phyloP scores from a whole-genome alignment of 2,329 filamentous ascomycete genomes.

The Didymella segeticola region DNA sequence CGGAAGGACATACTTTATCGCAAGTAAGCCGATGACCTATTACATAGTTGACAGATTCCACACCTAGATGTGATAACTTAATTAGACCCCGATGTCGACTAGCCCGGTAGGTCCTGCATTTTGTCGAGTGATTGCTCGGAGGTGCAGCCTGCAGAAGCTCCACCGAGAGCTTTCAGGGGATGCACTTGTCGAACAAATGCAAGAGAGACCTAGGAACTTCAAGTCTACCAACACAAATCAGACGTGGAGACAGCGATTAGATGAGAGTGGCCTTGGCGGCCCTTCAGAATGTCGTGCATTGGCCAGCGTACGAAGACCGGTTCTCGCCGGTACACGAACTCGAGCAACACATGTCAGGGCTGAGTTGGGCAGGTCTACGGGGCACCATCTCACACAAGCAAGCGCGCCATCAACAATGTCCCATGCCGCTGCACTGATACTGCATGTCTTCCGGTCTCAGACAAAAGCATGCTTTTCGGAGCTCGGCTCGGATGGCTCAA shows the following conservation, averaged over 20 bases:
- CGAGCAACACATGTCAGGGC: background rate
- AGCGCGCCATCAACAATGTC: background rate
- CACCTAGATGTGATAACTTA: too few relatives aligned
- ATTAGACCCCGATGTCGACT: too few relatives aligned
- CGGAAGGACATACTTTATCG: too few relatives aligned
- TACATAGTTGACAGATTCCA: too few relatives aligned
- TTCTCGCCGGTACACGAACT: background rate
- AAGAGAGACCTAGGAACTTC: too few relatives aligned
- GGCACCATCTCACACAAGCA: background rate
- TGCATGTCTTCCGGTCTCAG: slow-evolving; percentile 1
- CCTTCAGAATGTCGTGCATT: slow-evolving; percentile 6
- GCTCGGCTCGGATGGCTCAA: slow-evolving; percentile 29
- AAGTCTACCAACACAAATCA: too few relatives aligned
- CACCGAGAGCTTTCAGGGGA: too few relatives aligned
- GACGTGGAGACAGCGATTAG: background rate
- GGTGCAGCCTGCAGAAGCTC: too few relatives aligned
- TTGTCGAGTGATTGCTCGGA: too few relatives aligned
- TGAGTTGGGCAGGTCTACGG: background rate
- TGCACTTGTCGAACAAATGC: background rate
- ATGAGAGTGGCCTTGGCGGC: background rate
- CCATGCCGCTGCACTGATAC: slow-evolving; percentile 8
- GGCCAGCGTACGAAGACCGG: slow-evolving; percentile 4
- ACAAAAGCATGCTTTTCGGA: slow-evolving; percentile 10
- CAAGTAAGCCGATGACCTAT: too few relatives aligned
- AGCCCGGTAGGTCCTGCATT: too few relatives aligned